These are phyloP conservation scores for Carex kokanica DNA, from an alignment of 176 grass and related monocot genomes.

Conservation along the genomic window DNA sequence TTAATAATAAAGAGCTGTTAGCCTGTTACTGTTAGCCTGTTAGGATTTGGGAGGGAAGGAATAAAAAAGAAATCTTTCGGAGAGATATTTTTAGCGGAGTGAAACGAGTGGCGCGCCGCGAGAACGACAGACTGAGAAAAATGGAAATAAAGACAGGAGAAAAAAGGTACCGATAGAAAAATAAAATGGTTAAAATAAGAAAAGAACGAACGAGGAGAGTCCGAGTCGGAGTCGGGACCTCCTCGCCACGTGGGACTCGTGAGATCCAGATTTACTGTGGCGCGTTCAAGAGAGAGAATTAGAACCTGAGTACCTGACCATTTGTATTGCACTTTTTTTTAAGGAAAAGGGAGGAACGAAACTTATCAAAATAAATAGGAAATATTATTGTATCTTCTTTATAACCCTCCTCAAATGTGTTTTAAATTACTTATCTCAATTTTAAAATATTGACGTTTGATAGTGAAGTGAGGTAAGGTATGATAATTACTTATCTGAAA, in stretches of 20 bases:
- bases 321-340: no score
- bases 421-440: no score
- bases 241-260: not conserved
- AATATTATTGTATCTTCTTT: not conserved
- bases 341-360: no score
- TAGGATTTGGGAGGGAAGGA: not conserved
- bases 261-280: not conserved
- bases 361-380: not conserved
- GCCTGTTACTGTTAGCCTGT: no score
- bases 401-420: no score
- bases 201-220: not conserved
- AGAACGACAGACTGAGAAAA: not conserved
- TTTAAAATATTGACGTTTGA: no score
- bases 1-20: not conserved
- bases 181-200: not conserved
- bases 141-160: not conserved
- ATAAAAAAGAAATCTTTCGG: not conserved
- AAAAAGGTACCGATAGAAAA: not conserved
- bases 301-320: no score
- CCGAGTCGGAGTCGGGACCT: no score
- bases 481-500: no score
- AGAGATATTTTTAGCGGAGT: slow-evolving; percentile 22
- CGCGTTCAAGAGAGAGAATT: not conserved
- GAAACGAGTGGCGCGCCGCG: slow-evolving; percentile 13
- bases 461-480: no score